These are phyloP conservation scores for Neopestalotiopsis sp. DNA, from an alignment of 2,329 filamentous ascomycete species.

Conservation along the genomic window DNA sequence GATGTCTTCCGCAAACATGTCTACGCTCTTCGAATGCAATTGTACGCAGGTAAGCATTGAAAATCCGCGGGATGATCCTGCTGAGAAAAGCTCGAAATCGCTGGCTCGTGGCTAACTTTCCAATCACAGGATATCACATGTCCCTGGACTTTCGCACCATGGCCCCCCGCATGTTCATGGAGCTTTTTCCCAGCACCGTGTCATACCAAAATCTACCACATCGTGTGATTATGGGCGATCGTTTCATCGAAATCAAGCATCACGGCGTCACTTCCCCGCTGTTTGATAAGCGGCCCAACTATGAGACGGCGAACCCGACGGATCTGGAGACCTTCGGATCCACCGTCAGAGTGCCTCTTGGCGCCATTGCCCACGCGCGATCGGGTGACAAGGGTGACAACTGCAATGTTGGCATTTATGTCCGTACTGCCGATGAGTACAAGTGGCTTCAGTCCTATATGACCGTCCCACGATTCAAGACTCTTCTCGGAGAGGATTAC, in stretches of 20 bases:
- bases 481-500: constrained; percentile 20
- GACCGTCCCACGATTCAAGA: not conserved
- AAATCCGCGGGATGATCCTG: no score
- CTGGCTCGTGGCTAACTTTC: not conserved
- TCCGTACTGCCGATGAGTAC: constrained; percentile 25
- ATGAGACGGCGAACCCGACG: constrained; percentile 29
- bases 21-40: constrained; percentile 47
- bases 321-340: constrained; percentile 28
- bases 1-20: constrained; percentile 38
- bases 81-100: not conserved
- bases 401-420: constrained; percentile 31
- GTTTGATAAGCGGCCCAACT: constrained; percentile 19
- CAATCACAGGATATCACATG: constrained; percentile 42
- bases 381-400: constrained; percentile 30
- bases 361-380: constrained; percentile 37
- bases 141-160: constrained; percentile 49
- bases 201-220: constrained; percentile 7
- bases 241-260: constrained; percentile 2
- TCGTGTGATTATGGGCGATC: constrained; percentile 21
- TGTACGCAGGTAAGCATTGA: constrained; percentile 38
- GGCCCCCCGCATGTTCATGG: constrained; percentile 48
- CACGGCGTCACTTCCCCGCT: constrained; percentile 22
- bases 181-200: constrained; percentile 46
- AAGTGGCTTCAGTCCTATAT: constrained; percentile 23
- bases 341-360: constrained; percentile 33